Evolutionary conservation across 345 rosid species (phyloP), one percentile per base, ranked within the genome.

Genomic region (Eucalyptus caleyi): DNA sequence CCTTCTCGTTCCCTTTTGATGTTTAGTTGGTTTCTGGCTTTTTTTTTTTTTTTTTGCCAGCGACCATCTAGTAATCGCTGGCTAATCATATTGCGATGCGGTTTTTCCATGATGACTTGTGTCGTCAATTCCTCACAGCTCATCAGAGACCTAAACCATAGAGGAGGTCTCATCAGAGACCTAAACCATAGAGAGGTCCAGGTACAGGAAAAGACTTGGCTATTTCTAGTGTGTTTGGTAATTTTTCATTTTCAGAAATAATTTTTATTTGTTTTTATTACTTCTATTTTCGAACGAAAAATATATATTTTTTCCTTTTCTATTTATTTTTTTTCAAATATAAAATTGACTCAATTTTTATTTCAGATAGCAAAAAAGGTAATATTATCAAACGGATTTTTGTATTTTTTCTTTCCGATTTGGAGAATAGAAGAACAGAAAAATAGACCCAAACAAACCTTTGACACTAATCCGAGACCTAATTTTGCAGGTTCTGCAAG

Each of bases 241-340:
- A 19, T 4, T 53, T 53, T 8, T 53, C 26, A 19, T 53, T 8
- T 53, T 53, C 59, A 19, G 5, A 53, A 19, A 53, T 8, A 1
- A 19, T 53, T 8, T 53, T 53, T 53, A 53, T 53, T 53, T 53
- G 7, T 53, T 53, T 53, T 3, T 19, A 19, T 53, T 18, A 53
- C 3, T 18, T 18, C 0, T 18, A 51, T 53, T 53, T 51, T 53
- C 5, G 0, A 53, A 53, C 11, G 1, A 53, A 53, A 53, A 19
- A 19, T 18, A 53, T 2, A 51, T 53, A 3, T 53, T 19, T 19
- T 3, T 3, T 2, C 0, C 0, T 7, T 19, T 18, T 53, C 7
- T 18, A 6, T 51, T 18, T 19, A 18, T 53, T 19, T 53, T 53
- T 53, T 19, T 53, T 53, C 26, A 53, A 53, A 21, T 53, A 53